Conservation (phyloP, 176 grass and related monocot species). For the Hyparrhenia diplandra region DNA sequence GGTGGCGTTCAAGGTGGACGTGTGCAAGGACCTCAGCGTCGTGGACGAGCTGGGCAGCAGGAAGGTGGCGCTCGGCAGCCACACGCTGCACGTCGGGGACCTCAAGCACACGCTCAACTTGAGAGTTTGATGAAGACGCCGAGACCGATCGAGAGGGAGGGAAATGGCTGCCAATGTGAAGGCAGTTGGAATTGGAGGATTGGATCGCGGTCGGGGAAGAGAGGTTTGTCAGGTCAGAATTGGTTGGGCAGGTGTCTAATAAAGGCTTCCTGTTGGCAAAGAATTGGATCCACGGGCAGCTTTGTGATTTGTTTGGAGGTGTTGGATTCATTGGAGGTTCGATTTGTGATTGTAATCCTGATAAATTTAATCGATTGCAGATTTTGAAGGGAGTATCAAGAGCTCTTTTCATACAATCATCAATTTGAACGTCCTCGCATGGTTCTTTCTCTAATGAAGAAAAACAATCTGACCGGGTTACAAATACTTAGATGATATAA, state of each 20-base stretch:
- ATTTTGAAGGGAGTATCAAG: not conserved
- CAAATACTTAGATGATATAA: not conserved
- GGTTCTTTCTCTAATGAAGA: not conserved
- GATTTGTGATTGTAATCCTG: constrained; percentile 25
- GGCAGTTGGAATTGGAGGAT: not conserved
- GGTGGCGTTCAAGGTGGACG: constrained; percentile 76
- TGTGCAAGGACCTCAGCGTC: constrained; percentile 87
- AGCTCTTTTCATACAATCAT: constrained; percentile 25
- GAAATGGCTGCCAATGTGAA: not conserved
- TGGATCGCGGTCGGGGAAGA: not conserved
- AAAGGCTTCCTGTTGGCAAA: constrained; percentile 29
- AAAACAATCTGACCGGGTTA: not conserved
- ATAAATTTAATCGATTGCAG: constrained; percentile 17
- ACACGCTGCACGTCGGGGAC: constrained; percentile 75
- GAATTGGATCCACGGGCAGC: constrained; percentile 35
- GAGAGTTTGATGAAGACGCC: constrained; percentile 19
- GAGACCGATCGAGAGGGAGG: not conserved
- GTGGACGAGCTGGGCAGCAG: constrained; percentile 75
- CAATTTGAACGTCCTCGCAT: not conserved
- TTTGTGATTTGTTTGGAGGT: constrained; percentile 16
- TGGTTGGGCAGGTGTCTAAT: constrained; percentile 40
- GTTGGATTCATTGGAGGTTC: constrained; percentile 29
- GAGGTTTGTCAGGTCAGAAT: constrained; percentile 13
- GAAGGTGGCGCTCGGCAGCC: constrained; percentile 71
- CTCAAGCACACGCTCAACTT: constrained; percentile 68